Percentiles rank a stretch among this genome's conserved stretches.
Conservation (phyloP, 2,329 filamentous ascomycete species). For the Arthrocladium fulminans region DNA sequence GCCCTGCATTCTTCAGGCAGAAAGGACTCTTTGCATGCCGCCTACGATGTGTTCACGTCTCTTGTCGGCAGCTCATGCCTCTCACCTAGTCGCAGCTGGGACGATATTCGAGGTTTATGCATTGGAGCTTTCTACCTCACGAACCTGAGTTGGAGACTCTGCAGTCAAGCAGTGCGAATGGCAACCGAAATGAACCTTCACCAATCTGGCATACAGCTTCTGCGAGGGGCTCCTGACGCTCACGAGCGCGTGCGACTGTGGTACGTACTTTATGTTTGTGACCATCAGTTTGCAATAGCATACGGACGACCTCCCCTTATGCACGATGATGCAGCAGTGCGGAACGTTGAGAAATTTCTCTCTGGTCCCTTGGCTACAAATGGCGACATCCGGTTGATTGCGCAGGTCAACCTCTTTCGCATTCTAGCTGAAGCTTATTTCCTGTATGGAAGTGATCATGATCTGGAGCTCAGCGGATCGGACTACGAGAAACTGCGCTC, state of each 20-base stretch:
- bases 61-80: conserved; percentile 49
- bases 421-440: conserved; percentile 47
- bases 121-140: conserved; percentile 55
- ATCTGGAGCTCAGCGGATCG: conserved; percentile 42
- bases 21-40: conserved; percentile 43
- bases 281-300: conserved; percentile 55
- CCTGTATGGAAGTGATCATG: conserved; percentile 49
- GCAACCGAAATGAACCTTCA: conserved; percentile 50
- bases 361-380: conserved; percentile 41
- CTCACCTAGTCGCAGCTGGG: conserved; percentile 47
- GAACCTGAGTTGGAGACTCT: conserved; percentile 53
- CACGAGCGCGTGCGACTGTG: conserved; percentile 50
- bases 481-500: conserved; percentile 42
- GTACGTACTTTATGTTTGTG: conserved; percentile 56
- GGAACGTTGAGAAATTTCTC: conserved; percentile 48
- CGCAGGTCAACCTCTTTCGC: conserved; percentile 48
- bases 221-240: conserved; percentile 39
- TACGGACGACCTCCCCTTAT: conserved; percentile 52
- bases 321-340: conserved; percentile 48
- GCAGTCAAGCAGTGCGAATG: conserved; percentile 48
- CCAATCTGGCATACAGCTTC: conserved; percentile 42
- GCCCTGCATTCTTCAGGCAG: conserved; percentile 49
- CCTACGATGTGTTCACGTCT: conserved; percentile 48
- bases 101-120: conserved; percentile 50
- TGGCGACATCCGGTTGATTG: conserved; percentile 47